Conservation (phyloP, 257 asterid species). For the Fraxinus cuspidata region DNA sequence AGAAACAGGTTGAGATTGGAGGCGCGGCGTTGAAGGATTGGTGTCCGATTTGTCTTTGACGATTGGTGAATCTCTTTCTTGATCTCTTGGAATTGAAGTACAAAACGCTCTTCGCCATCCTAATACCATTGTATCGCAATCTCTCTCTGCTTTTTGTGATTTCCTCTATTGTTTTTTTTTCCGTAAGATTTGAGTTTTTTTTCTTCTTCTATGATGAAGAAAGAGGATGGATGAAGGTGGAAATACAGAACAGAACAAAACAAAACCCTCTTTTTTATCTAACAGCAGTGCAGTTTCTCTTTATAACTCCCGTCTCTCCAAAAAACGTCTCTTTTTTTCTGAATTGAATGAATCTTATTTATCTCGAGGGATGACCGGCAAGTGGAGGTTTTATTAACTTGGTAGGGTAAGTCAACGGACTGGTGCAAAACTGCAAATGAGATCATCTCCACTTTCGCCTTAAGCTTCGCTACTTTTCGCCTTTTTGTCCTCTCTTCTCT, state of each 20-base stretch:
- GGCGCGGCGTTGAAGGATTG: constrained; percentile 81
- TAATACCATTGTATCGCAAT: constrained; percentile 56
- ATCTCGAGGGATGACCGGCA: constrained; percentile 34
- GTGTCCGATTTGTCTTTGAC: constrained; percentile 42
- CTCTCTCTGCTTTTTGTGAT: background rate
- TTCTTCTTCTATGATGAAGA: constrained; percentile 1
- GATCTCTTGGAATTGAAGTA: constrained; percentile 79
- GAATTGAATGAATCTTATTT: no score
- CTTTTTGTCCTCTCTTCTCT: background rate
- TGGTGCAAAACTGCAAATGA: no score
- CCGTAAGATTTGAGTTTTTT: background rate
- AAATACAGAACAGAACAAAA: background rate
- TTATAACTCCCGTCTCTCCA: no score
- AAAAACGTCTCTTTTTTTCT: no score
- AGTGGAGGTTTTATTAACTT: constrained; percentile 37
- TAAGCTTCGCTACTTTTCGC: background rate
- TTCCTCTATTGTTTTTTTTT: background rate
- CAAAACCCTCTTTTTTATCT: constrained; percentile 7
- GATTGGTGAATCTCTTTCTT: constrained; percentile 32
- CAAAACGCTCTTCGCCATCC: constrained; percentile 97
- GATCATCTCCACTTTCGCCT: background rate
- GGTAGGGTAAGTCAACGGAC: constrained; percentile 51
- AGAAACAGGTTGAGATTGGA: constrained; percentile 50
- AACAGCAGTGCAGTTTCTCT: no score
- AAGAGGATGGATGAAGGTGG: background rate